Base-by-base conservation (phyloP, 331 rosid genomes). In the Quercus lobata region DNA sequence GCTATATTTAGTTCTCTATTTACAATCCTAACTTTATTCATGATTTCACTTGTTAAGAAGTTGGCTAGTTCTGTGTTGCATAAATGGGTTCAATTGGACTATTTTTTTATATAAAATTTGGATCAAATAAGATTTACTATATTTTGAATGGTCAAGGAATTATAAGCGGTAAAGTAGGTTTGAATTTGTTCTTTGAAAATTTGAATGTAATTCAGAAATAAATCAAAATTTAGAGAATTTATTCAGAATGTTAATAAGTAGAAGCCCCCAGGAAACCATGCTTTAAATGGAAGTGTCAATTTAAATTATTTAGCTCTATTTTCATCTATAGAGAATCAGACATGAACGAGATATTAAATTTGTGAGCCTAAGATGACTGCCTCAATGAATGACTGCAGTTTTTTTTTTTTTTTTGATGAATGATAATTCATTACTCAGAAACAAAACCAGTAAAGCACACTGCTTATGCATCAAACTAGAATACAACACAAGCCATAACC, bases 81-180 rank as follows among this genome's bases (percentile, higher is more conserved):
- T 53, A 17, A 24, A 66, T 17, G 27, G 75, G 72, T 11, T 44
- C 29, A 73, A 74, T 19, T 53, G n/a, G 54, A 34, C 76, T 63
- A 54, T 78, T 17, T 22, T 68, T 34, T 52, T 60, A 69, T 78
- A 69, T 58, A 76, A 54, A 32, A 18, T 72, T 27, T 56, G 54
- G 82, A 82, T 82, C 82, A 54, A 55, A 11, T n/a, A 46, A 61
- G 53, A 65, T 41, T 68, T 77, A 17, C 25, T 44, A 7, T 76
- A 57, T 14, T 49, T 61, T 60, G 73, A 46, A 46, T 68, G n/a
- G 5, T 68, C 27, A 22, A 34, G 7, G 46, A 18, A 18, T 35
- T 35, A 32, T 68, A 10, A 68, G 27, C 7, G 16, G 27, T 35
- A 68, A 68, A 6, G 12, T 27, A 27, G 21, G 35, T 30, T 17